Evolutionary conservation across 345 rosid genomes (phyloP).

Genomic region (Cardamine resedifolia): DNA sequence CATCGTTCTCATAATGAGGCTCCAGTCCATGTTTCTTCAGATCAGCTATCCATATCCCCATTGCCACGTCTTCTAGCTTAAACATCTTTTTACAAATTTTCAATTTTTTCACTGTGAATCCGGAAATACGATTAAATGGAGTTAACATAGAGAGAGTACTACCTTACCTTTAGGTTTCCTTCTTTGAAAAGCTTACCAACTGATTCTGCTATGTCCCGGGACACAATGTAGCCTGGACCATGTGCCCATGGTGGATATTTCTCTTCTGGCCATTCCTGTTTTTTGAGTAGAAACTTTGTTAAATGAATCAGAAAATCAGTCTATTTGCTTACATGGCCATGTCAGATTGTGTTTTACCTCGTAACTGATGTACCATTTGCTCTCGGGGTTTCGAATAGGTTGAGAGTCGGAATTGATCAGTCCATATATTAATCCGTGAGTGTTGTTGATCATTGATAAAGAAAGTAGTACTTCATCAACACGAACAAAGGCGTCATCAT

Average conservation of each 20-base stretch:
- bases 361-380: conserved; percentile 93
- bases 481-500: conserved; percentile 96
- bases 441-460: conserved; percentile 55
- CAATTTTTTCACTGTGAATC: not conserved
- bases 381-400: conserved; percentile 79
- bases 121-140: not conserved
- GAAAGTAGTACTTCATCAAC: conserved; percentile 83
- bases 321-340: not conserved
- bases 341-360: conserved; percentile 52
- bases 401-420: conserved; percentile 79
- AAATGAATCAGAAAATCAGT: not conserved
- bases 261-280: conserved; percentile 83
- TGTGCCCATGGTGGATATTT: conserved; percentile 92
- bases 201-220: conserved; percentile 71
- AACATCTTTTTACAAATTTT: conserved; percentile 62
- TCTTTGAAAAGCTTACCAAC: conserved; percentile 55
- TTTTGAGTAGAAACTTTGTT: not conserved
- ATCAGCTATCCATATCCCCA: conserved; percentile 93
- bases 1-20: conserved; percentile 69
- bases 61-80: conserved; percentile 95
- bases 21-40: conserved; percentile 65
- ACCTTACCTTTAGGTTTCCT: conserved; percentile 81
- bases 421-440: conserved; percentile 77
- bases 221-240: conserved; percentile 92
- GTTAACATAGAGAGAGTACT: not conserved